Percentiles rank a stretch among this genome's conserved stretches.
phyloP scores from a whole-genome alignment of 306 rosid species.

The Ormosia semicastrata region DNA sequence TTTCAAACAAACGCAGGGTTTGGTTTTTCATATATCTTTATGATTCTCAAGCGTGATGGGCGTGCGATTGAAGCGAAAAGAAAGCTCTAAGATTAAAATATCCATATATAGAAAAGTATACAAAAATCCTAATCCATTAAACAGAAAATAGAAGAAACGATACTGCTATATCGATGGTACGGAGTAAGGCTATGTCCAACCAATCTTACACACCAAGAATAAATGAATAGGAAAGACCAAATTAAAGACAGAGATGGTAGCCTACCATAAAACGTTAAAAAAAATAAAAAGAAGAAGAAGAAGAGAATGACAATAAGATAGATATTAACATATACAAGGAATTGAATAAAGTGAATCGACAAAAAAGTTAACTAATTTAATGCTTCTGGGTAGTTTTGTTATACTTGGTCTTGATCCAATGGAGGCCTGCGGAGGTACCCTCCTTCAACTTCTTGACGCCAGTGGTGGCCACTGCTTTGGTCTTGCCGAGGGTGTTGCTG shows the following conservation, averaged over 20 bases:
- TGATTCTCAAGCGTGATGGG: too few relatives aligned
- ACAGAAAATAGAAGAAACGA: background rate
- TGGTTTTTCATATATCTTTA: too few relatives aligned
- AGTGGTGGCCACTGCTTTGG: slow-evolving; percentile 65
- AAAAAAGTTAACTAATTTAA: background rate
- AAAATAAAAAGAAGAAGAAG: background rate
- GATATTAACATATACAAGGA: slow-evolving; percentile 6
- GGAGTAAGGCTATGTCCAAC: background rate
- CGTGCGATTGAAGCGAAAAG: background rate
- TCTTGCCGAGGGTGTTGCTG: slow-evolving; percentile 48
- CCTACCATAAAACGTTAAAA: background rate
- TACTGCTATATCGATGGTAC: background rate
- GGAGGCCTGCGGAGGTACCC: slow-evolving; percentile 63
- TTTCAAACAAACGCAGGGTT: too few relatives aligned
- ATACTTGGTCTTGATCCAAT: slow-evolving; percentile 79
- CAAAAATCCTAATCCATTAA: too few relatives aligned
- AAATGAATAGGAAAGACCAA: background rate
- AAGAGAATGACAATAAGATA: too few relatives aligned
- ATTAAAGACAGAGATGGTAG: background rate
- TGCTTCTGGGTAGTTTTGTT: slow-evolving; percentile 50
- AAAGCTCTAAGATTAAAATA: background rate
- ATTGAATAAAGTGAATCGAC: background rate
- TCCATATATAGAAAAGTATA: too few relatives aligned
- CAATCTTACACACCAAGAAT: slow-evolving; percentile 5
- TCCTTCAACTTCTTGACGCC: slow-evolving; percentile 76